Evolutionary conservation across 2,329 filamentous ascomycete species (phyloP), one percentile per base, ranked within the genome.

Genomic region (Didymellaceae sp.): DNA sequence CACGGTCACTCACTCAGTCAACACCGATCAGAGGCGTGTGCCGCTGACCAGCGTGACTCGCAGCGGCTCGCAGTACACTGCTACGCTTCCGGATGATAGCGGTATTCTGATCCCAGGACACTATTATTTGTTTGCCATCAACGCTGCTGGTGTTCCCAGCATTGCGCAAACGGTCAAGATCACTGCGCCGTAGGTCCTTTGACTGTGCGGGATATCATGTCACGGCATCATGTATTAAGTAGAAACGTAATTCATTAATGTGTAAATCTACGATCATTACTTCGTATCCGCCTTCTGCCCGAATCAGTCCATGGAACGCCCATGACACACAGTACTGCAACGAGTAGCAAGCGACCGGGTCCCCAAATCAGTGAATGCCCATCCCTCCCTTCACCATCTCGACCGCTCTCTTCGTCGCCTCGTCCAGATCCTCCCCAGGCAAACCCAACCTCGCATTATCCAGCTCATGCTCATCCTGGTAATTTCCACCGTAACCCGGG

Each of bases 401-500:
- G 0, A 86, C 57, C 0, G 77, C 81, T 18, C 66, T 65, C 63
- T 70, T 77, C 0, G 81, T 88, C n/a, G 75, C 74, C 57, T 82
- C 79, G 58, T 88, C 84, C 43, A 87, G 57, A 34, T 79, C 76
- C 67, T 88, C 86, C 52, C 80, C 72, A 0, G 81, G 79, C 63
- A 89, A 69, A 0, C 77, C 81, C 11, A 89, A 70, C 5, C 73
- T 58, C n/a, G 78, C 75, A 58, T 88, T 88, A 6, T 75, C 72
- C 14, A 62, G 8, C 3, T 37, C 53, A 8, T 45, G 34, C 14
- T 46, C 59, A 1, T 43, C 51, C 44, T 64, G 52, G 38, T 56
- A 61, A 48, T 67, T 47, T 4, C 52, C 58, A 18, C 53, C 50
- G 8, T 54, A 57, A 11, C 47, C 45, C 0, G 46, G 52, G 13